Conservation (phyloP, 202 grass and related monocot species). For the Zizania palustris region DNA sequence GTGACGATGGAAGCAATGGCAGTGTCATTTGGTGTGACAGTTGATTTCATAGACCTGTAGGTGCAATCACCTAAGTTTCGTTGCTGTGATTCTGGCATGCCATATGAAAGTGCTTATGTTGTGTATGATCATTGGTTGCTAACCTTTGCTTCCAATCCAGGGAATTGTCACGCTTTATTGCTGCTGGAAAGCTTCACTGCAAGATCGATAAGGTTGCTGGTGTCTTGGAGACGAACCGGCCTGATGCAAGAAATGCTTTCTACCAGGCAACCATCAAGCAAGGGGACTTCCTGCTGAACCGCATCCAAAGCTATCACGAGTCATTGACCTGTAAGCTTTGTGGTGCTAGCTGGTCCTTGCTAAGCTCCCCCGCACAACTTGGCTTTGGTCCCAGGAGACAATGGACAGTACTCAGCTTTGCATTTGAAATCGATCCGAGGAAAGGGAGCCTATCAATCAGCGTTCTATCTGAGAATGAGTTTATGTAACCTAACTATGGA, state of each 20-base stretch:
- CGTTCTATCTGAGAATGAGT: constrained; percentile 3
- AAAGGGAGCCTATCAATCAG: neutral
- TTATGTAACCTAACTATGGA: constrained; percentile 30
- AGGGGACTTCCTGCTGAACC: constrained; percentile 95
- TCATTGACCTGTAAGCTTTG: constrained; percentile 79
- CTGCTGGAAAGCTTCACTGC: constrained; percentile 92
- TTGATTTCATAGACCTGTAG: constrained; percentile 96
- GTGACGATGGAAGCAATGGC: constrained; percentile 99
- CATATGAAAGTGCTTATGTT: neutral
- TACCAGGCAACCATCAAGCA: constrained; percentile 96
- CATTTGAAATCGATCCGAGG: neutral
- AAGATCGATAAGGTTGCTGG: constrained; percentile 95
- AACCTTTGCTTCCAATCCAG: constrained; percentile 32
- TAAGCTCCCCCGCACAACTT: neutral
- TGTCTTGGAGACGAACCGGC: constrained; percentile 88
- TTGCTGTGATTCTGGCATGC: neutral
- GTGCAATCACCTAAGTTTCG: constrained; percentile 20
- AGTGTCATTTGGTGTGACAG: constrained; percentile 72
- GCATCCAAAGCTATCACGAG: constrained; percentile 91
- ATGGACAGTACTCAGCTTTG: neutral
- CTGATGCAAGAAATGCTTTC: constrained; percentile 91
- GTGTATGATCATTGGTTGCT: neutral
- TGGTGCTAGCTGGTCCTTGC: neutral
- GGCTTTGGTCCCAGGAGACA: neutral
- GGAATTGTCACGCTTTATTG: constrained; percentile 90